phyloP scores from a whole-genome alignment of 352 stramenopile species.

The Pythium myriotylum region DNA sequence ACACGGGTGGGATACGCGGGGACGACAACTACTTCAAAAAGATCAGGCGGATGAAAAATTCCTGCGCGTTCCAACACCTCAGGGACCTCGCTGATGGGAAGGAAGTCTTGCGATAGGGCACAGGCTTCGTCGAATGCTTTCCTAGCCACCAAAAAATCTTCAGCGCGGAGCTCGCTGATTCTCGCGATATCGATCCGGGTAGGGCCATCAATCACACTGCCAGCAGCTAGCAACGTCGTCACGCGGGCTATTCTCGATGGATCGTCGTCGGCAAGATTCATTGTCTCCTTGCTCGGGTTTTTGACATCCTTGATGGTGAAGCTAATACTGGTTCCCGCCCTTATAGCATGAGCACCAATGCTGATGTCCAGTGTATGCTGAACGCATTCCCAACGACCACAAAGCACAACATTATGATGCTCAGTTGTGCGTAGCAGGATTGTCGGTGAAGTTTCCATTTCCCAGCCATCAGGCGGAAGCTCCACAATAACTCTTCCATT shows the following conservation, averaged over 20 bases:
- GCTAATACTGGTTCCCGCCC: conserved; percentile 26
- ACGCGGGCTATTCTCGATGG: conserved; percentile 22
- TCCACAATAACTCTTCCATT: conserved; percentile 55
- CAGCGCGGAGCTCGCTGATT: conserved; percentile 66
- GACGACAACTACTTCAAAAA: conserved; percentile 33
- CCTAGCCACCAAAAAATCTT: conserved; percentile 49
- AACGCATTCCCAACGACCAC: conserved; percentile 42
- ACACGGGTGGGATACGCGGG: too few species aligned
- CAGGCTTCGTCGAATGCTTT: conserved; percentile 31
- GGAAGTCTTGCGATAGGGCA: conserved; percentile 8
- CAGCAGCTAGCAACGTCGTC: conserved; percentile 51
- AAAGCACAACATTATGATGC: conserved; percentile 35
- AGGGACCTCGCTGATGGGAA: conserved; percentile 33
- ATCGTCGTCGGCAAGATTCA: conserved; percentile 7
- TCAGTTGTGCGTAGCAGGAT: conserved; percentile 42
- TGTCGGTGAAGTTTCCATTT: conserved; percentile 51
- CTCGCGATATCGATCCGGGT: conserved; percentile 53
- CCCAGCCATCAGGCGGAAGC: conserved; percentile 54
- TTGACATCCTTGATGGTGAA: conserved; percentile 50
- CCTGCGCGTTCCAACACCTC: conserved; percentile 36
- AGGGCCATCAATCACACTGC: conserved; percentile 65
- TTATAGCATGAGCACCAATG: background rate
- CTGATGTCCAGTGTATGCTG: conserved; percentile 63
- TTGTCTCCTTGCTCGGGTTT: conserved; percentile 56
- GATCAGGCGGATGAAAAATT: conserved; percentile 29